Conservation (phyloP, 2,329 filamentous ascomycete genomes). For the Cladosporium sp. region DNA sequence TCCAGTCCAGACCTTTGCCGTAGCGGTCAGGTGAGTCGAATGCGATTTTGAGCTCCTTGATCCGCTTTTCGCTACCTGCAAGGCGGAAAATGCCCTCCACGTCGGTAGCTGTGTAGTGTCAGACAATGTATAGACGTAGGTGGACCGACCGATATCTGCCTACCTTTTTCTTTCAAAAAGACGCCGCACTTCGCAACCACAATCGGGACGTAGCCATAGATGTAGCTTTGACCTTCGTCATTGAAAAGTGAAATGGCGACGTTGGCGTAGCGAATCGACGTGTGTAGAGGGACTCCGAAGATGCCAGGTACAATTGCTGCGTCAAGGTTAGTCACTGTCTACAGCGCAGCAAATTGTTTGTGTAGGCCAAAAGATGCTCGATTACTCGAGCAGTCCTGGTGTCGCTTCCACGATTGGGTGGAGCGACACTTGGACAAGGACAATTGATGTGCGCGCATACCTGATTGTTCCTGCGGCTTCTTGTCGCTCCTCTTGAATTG, state of each 20-base stretch:
- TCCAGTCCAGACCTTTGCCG: conserved; percentile 95
- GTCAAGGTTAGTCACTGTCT: background rate
- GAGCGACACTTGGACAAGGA: too few relatives aligned
- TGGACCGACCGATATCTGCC: conserved; percentile 26
- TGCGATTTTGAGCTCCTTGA: conserved; percentile 87
- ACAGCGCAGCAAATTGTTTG: background rate
- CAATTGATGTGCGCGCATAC: conserved; percentile 37
- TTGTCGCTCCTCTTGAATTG: conserved; percentile 71
- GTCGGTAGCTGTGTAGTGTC: conserved; percentile 65
- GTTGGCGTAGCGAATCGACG: conserved; percentile 96
- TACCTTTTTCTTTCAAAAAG: conserved; percentile 96
- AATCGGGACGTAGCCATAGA: conserved; percentile 97
- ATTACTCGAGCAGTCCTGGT: background rate
- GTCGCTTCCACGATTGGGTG: background rate
- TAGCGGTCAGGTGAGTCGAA: conserved; percentile 96
- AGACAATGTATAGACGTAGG: background rate
- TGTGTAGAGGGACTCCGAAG: conserved; percentile 87
- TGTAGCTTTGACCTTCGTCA: conserved; percentile 88
- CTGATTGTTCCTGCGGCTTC: conserved; percentile 61
- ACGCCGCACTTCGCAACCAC: conserved; percentile 98
- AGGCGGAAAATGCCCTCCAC: conserved; percentile 96
- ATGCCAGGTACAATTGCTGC: conserved; percentile 59
- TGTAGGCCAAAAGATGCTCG: background rate
- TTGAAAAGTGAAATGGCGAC: conserved; percentile 96
- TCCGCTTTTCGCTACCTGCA: conserved; percentile 93